These are phyloP conservation scores for Candida orba DNA, from an alignment of 805 yeast species.

Conservation along the genomic window DNA sequence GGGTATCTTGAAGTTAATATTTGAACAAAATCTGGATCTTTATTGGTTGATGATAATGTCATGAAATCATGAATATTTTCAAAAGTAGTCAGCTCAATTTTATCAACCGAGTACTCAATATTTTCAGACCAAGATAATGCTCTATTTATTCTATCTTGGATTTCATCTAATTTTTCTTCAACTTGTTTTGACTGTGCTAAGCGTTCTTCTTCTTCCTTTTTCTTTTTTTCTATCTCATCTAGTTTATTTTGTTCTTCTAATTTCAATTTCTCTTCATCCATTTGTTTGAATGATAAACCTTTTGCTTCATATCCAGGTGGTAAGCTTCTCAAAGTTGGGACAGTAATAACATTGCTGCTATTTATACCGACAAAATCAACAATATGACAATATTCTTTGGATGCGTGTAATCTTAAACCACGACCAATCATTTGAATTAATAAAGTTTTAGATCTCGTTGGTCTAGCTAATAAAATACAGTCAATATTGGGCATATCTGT, in stretches of 20 bases:
- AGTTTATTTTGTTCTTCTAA: constrained; percentile 11
- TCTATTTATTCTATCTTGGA: constrained; percentile 3
- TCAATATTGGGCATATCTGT: constrained; percentile 91
- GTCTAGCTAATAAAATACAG: constrained; percentile 68
- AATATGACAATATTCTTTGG: constrained; percentile 62
- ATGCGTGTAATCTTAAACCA: constrained; percentile 61
- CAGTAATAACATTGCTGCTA: constrained; percentile 45
- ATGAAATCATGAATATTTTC: constrained; percentile 32
- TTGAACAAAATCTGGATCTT: constrained; percentile 3
- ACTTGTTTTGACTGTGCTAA: background rate
- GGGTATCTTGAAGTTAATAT: constrained; percentile 24
- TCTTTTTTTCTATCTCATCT: constrained; percentile 9
- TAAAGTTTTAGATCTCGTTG: constrained; percentile 67
- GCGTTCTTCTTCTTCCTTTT: background rate
- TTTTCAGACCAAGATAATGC: background rate
- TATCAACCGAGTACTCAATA: background rate
- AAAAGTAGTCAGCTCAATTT: constrained; percentile 24
- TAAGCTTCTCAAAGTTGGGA: constrained; percentile 43
- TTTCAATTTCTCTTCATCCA: constrained; percentile 21
- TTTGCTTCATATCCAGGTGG: constrained; percentile 19
- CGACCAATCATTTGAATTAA: constrained; percentile 88
- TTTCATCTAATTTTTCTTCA: background rate
- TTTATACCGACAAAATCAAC: constrained; percentile 69
- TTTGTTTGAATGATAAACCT: constrained; percentile 27
- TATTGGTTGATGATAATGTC: constrained; percentile 1